Evolutionary conservation across 768 basidiomycete species (phyloP), one percentile per base, ranked within the genome.

Genomic region (Naematelia encephala): DNA sequence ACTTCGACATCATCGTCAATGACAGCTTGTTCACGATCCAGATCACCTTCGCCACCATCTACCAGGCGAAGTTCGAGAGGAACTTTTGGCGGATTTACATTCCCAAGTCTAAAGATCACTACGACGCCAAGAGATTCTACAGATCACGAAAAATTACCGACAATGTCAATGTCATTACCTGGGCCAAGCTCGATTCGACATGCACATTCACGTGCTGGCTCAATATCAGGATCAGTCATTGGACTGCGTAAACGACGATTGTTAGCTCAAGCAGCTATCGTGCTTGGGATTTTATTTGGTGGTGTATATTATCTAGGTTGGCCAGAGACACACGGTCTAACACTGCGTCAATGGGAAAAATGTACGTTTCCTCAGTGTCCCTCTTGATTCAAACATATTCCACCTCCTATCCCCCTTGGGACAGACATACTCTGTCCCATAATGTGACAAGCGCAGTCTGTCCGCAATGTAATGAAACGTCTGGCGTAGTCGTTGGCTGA

Each of bases 211-310:
- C 34, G 16, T 39, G 34, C 46, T 48, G 47, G 45, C 51, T n/a
- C 60, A 56, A 16, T 39, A 16, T 39, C 34, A 16, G 34, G 34
- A 8, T 39, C 34, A 8, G 34, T 39, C 48, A n/a, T 61, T 1
- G 60, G 60, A 0, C n/a, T 61, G 23, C 27, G 60, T 14, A 22
- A 55, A 26, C 48, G 60, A 23, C 48, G 60, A 29, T n/a, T 61
- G 16, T 21, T 61, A 30, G 29, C 25, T 11, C 60, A 61, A 21
- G 29, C 34, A 8, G 12, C 53, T n/a, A 34, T 39, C 12, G 5
- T 56, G 14, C 44, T 57, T 12, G 60, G 54, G 34, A 39, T 39
- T 8, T 16, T 39, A 8, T 39, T 39, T 39, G 34, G 34, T 16
- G 34, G 34, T 8, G 34, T 39, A 16, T 39, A 39, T 39, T 39